Conservation (phyloP, 1,284 basidiomycete genomes). For the Ustilago shanxiensis region DNA sequence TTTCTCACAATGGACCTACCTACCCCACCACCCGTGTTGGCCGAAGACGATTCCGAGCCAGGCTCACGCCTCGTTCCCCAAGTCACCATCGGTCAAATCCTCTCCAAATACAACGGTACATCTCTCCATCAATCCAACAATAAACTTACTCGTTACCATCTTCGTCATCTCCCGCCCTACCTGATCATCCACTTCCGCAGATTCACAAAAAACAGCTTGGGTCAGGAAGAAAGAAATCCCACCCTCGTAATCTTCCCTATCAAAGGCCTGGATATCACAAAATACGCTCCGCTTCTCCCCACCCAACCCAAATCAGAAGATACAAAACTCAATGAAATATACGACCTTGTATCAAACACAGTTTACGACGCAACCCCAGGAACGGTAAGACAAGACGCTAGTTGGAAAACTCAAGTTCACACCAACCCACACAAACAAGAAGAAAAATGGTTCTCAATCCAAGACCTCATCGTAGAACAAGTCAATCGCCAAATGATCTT, state of each 20-base stretch:
- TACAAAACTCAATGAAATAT: conserved; percentile 76
- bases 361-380: conserved; percentile 94
- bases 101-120: conserved; percentile 93
- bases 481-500: conserved; percentile 97
- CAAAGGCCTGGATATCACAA: conserved; percentile 76
- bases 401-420: conserved; percentile 93
- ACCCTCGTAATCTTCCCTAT: conserved; percentile 98
- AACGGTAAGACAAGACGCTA: conserved; percentile 86
- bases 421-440: conserved; percentile 53
- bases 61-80: conserved; percentile 85
- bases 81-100: conserved; percentile 87
- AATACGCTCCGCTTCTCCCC: conserved; percentile 11
- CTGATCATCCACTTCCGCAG: conserved; percentile 95
- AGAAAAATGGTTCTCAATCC: conserved; percentile 96
- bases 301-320: conserved; percentile 62
- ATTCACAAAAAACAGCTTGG: conserved; percentile 97
- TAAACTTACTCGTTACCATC: conserved; percentile 80
- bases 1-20: conserved; percentile 96
- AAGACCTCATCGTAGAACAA: conserved; percentile 96
- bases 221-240: conserved; percentile 94
- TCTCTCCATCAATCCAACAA: conserved; percentile 58
- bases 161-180: conserved; percentile 87
- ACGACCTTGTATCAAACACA: conserved; percentile 95
- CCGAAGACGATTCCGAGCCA: conserved; percentile 85
- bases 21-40: conserved; percentile 89